Evolutionary conservation across 73 alveolate species (phyloP).

Genomic region (Breviolum minutum): DNA sequence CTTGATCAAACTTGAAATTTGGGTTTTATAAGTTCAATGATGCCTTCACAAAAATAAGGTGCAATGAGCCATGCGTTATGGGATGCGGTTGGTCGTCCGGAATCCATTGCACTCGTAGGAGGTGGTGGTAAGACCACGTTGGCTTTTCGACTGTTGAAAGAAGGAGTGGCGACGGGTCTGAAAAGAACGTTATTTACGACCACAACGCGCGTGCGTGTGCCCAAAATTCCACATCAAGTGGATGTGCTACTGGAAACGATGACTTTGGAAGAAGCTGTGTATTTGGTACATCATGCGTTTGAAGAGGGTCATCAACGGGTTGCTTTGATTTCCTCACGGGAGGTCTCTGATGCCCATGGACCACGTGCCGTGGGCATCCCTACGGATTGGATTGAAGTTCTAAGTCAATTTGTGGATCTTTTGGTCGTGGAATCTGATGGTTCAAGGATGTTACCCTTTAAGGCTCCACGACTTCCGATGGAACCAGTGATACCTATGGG

Average conservation of each 20-base stretch:
- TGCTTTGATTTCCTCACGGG: background rate
- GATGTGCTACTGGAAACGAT: background rate
- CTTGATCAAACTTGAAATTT: too few species aligned
- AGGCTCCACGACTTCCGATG: slow-evolving; percentile 13
- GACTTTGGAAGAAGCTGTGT: background rate
- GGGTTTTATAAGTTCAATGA: too few species aligned
- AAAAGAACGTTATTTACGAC: slow-evolving; percentile 10
- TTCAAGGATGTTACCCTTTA: slow-evolving; percentile 33
- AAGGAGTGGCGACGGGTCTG: background rate
- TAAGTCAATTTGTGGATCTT: background rate
- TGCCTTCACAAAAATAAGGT: too few species aligned
- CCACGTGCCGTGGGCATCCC: slow-evolving; percentile 26
- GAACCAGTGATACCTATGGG: slow-evolving; percentile 2
- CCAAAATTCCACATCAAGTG: background rate
- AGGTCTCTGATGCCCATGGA: background rate
- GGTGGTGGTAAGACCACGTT: slow-evolving; percentile 48
- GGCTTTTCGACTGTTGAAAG: background rate
- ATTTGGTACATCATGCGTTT: background rate
- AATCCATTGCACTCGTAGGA: background rate
- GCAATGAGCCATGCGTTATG: background rate
- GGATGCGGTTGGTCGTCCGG: slow-evolving; percentile 7
- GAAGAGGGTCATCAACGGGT: background rate
- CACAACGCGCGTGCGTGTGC: slow-evolving; percentile 19
- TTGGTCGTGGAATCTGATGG: slow-evolving; percentile 35
- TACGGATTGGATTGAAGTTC: background rate